These are phyloP conservation scores for Acacia pycnantha DNA, from an alignment of 331 rosid genomes.

Conservation along the genomic window DNA sequence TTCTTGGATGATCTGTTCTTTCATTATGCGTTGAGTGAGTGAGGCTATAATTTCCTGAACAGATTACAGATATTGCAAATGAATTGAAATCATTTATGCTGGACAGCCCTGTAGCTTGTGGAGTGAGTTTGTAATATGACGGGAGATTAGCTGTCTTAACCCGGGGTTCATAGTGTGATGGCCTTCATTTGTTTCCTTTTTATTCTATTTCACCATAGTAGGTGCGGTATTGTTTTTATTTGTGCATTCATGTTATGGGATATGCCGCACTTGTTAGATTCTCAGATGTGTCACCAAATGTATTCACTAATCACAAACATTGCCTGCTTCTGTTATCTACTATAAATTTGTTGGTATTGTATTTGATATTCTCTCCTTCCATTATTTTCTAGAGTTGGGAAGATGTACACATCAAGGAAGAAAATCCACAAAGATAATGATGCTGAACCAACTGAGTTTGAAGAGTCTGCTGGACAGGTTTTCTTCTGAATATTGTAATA, in stretches of 20 bases:
- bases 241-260: background rate
- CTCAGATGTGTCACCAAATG: background rate
- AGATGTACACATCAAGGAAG: conserved; percentile 71
- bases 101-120: background rate
- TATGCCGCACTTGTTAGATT: background rate
- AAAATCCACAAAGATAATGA: conserved; percentile 77
- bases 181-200: background rate
- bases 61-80: background rate
- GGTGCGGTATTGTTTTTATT: background rate
- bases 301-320: background rate
- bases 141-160: background rate
- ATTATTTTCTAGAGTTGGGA: conserved; percentile 26
- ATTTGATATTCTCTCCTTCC: background rate
- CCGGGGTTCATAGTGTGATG: background rate
- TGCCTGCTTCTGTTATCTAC: background rate
- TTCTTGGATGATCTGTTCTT: too few relatives aligned
- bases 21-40: too few relatives aligned
- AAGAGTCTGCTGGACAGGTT: conserved; percentile 74
- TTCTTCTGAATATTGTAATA: background rate
- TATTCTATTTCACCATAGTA: background rate
- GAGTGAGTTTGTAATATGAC: background rate
- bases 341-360: background rate
- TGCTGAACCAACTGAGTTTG: conserved; percentile 70
- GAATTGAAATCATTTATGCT: background rate
- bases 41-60: too few relatives aligned